These are phyloP conservation scores for Vigna reflexopilosa DNA, from an alignment of 306 rosid species.

Conservation along the genomic window DNA sequence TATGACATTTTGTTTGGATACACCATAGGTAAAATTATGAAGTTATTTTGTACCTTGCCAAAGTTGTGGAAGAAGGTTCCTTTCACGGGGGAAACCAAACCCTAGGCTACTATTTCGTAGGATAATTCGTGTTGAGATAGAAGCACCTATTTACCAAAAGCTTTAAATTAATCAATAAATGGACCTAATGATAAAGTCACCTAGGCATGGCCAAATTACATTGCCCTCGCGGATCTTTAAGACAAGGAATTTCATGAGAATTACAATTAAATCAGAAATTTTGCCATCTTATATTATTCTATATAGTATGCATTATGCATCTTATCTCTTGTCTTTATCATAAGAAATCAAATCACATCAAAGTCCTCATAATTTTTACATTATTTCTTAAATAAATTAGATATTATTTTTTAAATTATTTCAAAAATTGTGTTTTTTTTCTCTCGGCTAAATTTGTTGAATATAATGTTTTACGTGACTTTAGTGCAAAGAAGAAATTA, in stretches of 20 bases:
- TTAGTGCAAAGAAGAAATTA: too few relatives aligned
- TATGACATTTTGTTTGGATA: neutral
- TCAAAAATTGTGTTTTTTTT: too few relatives aligned
- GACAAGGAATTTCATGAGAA: neutral
- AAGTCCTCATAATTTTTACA: neutral
- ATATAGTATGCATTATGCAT: neutral
- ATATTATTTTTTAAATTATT: too few relatives aligned
- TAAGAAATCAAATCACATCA: neutral
- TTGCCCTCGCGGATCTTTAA: conserved; percentile 26
- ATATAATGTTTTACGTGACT: too few relatives aligned
- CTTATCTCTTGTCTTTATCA: neutral
- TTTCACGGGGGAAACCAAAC: conserved; percentile 40
- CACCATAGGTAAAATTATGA: conserved; percentile 6
- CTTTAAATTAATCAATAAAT: neutral
- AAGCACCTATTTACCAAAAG: conserved; percentile 1
- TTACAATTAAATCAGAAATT: conserved; percentile 1
- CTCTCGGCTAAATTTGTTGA: too few relatives aligned
- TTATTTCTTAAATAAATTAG: neutral
- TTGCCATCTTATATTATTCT: neutral
- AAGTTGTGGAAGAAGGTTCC: conserved; percentile 38
- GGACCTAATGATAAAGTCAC: conserved; percentile 29
- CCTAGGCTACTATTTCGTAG: neutral
- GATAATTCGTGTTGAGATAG: conserved; percentile 2
- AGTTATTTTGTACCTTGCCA: conserved; percentile 25
- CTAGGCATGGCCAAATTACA: conserved; percentile 33